phyloP scores from a whole-genome alignment of 108 stramenopile species.

The Cyclotella choctawhatcheeana region DNA sequence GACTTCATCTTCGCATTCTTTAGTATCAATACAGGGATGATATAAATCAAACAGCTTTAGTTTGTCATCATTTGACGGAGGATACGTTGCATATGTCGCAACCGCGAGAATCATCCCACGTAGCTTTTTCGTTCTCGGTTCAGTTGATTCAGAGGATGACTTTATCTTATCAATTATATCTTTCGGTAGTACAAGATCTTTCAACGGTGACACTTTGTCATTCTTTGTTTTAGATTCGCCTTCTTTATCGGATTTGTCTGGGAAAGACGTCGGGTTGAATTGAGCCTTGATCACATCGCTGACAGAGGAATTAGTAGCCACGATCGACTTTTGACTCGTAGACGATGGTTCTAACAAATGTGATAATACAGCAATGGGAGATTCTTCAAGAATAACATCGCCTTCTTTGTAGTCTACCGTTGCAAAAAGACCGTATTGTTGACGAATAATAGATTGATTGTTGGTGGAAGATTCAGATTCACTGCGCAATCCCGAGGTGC shows the following conservation, averaged over 20 bases:
- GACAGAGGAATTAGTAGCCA: background rate
- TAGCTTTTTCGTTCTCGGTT: conserved; percentile 50
- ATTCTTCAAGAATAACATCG: conserved; percentile 71
- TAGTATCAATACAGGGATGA: conserved; percentile 45
- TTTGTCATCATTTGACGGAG: conserved; percentile 8
- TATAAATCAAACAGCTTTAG: conserved; percentile 59
- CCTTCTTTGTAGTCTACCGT: conserved; percentile 62
- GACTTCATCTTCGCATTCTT: conserved; percentile 42
- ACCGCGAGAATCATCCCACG: conserved; percentile 72
- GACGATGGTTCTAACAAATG: conserved; percentile 19
- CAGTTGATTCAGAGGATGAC: conserved; percentile 22
- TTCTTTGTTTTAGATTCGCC: conserved; percentile 11
- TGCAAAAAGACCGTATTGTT: conserved; percentile 74
- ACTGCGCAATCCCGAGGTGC: too few species aligned
- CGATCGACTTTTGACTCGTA: background rate
- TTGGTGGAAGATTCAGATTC: too few species aligned
- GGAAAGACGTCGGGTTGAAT: conserved; percentile 15
- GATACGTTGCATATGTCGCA: conserved; percentile 45
- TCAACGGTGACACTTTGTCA: conserved; percentile 1
- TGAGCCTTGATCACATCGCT: conserved; percentile 19
- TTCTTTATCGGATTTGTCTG: background rate
- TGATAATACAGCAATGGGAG: conserved; percentile 55
- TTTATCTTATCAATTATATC: background rate
- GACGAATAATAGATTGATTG: too few species aligned
- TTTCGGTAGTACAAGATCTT: conserved; percentile 31